Percentiles rank a stretch among this genome's conserved stretches.
These are phyloP conservation scores for Chenopodium formosanum DNA, from an alignment of 148 eudicot species.

Conservation along the genomic window DNA sequence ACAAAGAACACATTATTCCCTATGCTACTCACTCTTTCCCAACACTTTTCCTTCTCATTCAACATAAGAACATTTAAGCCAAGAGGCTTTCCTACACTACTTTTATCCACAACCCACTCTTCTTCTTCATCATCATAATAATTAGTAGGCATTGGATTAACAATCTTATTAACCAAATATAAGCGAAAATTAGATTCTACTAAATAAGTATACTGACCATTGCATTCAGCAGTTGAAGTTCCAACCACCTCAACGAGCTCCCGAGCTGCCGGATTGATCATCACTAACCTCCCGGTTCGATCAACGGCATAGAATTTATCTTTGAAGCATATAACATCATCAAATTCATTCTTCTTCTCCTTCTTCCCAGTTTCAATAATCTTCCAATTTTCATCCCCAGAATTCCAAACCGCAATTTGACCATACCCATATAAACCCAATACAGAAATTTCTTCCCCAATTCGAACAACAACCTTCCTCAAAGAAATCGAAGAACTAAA, in stretches of 20 bases:
- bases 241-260: conserved; percentile 14
- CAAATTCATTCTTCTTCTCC: conserved; percentile 6
- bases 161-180: conserved; percentile 25
- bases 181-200: conserved; percentile 15
- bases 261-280: conserved; percentile 4
- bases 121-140: conserved; percentile 28
- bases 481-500: conserved; percentile 10
- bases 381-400: conserved; percentile 24
- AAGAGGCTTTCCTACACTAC: conserved; percentile 14
- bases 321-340: conserved; percentile 21
- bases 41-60: conserved; percentile 15
- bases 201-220: conserved; percentile 10
- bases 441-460: conserved; percentile 2
- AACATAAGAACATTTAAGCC: conserved; percentile 20
- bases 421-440: conserved; percentile 18
- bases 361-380: conserved; percentile 10
- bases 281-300: conserved; percentile 10
- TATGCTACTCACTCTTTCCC: conserved; percentile 24
- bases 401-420: conserved; percentile 17
- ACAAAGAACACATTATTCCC: conserved; percentile 25
- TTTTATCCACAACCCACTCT: conserved; percentile 26
- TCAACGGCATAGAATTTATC: conserved; percentile 27
- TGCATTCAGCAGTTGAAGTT: background rate
- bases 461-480: conserved; percentile 16
- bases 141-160: conserved; percentile 8